A percentile compares a stretch with the other conserved stretches of the same genome.
Conservation (phyloP, 1,284 basidiomycete species). For the Phylloboletellus chloephorus region DNA sequence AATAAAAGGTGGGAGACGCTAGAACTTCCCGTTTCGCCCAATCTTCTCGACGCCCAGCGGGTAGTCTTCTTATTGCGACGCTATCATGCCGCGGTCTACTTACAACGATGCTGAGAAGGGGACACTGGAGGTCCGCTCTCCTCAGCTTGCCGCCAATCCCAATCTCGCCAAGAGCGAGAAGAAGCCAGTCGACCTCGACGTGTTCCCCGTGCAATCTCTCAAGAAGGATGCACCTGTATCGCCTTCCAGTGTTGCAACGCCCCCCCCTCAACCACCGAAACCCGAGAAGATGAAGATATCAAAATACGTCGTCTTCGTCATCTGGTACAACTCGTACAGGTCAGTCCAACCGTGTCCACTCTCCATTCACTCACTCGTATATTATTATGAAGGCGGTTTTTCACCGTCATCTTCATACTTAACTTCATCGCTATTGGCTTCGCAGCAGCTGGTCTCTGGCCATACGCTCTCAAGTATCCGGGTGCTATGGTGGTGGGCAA, state of each 20-base stretch:
- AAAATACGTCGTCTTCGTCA: conserved; percentile 49
- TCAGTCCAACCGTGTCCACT: conserved; percentile 20
- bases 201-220: conserved; percentile 31
- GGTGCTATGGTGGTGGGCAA: conserved; percentile 59
- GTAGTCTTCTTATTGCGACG: conserved; percentile 16
- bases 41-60: conserved; percentile 15
- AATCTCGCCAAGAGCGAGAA: conserved; percentile 33
- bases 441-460: conserved; percentile 60
- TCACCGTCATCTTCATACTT: conserved; percentile 50
- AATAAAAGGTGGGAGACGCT: conserved; percentile 23
- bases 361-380: conserved; percentile 2
- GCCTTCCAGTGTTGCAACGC: conserved; percentile 23
- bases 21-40: conserved; percentile 9
- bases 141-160: conserved; percentile 20
- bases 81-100: conserved; percentile 35
- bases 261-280: conserved; percentile 26
- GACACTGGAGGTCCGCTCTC: conserved; percentile 38
- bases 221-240: conserved; percentile 39
- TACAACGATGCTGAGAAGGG: conserved; percentile 58
- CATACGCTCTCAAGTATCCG: conserved; percentile 53
- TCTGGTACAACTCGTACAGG: conserved; percentile 72
- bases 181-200: conserved; percentile 29
- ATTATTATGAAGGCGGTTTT: conserved; percentile 51
- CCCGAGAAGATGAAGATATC: conserved; percentile 43
- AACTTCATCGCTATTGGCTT: conserved; percentile 58